phyloP scores from a whole-genome alignment of 192 early-diverging fungal species.

The Phycomyces blakesleeanus region DNA sequence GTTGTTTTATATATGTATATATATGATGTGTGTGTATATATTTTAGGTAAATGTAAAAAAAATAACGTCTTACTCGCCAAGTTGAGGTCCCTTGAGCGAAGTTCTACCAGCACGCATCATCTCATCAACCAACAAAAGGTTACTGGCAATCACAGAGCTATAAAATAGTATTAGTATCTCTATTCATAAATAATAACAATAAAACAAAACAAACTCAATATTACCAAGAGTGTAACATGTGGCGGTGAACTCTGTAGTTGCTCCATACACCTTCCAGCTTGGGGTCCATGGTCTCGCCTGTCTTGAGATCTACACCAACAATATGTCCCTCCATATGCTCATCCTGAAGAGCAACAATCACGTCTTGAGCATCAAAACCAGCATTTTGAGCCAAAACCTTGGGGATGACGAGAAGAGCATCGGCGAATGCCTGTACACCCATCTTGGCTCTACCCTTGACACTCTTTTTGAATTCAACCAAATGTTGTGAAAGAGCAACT shows the following conservation, averaged over 20 bases:
- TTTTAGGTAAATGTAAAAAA: not conserved
- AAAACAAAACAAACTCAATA: constrained; percentile 9
- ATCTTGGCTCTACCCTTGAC: constrained; percentile 94
- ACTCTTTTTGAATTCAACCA: constrained; percentile 81
- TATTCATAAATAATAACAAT: not conserved
- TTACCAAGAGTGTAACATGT: constrained; percentile 93
- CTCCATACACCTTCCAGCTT: constrained; percentile 93
- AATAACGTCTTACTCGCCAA: constrained; percentile 14
- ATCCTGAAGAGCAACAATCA: constrained; percentile 89
- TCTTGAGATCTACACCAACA: constrained; percentile 91
- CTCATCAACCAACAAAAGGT: constrained; percentile 96
- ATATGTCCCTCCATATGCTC: constrained; percentile 87
- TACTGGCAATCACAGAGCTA: constrained; percentile 94
- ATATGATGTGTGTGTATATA: not conserved
- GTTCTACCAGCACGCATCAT: constrained; percentile 78
- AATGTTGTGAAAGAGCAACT: constrained; percentile 78
- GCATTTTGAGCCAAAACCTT: constrained; percentile 95
- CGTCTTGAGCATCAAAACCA: constrained; percentile 95
- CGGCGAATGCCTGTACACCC: constrained; percentile 95
- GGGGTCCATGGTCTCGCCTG: constrained; percentile 92
- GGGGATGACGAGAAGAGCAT: constrained; percentile 93
- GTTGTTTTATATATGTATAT: not conserved
- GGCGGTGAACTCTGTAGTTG: constrained; percentile 95
- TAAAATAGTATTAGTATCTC: not conserved
- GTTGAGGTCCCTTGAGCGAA: constrained; percentile 38